Evolutionary conservation across 371 early-diverging fungal species (phyloP).

Genomic region (Homolaphlyctis polyrhiza): DNA sequence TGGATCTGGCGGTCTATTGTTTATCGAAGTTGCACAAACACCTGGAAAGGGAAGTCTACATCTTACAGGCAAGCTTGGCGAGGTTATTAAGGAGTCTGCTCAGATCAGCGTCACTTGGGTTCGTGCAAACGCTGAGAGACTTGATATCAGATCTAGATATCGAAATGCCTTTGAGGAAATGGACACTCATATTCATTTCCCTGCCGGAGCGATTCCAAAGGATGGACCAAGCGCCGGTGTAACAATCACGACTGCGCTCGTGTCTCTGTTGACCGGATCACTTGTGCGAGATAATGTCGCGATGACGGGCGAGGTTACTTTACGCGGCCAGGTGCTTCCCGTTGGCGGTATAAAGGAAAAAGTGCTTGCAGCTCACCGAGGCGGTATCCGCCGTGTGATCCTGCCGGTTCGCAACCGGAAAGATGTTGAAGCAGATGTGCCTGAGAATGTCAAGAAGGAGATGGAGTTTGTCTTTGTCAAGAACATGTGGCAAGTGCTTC

Average conservation of each 20-base stretch:
- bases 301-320: conserved; percentile 85
- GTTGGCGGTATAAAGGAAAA: conserved; percentile 87
- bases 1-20: conserved; percentile 73
- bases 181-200: conserved; percentile 83
- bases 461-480: conserved; percentile 68
- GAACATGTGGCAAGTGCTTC: conserved; percentile 64
- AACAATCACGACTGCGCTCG: conserved; percentile 68
- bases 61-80: conserved; percentile 78
- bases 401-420: conserved; percentile 40
- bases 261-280: conserved; percentile 63
- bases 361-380: conserved; percentile 77
- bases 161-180: conserved; percentile 42
- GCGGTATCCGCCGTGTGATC: conserved; percentile 52
- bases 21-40: conserved; percentile 73
- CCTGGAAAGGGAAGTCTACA: conserved; percentile 67
- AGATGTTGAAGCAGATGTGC: conserved; percentile 58
- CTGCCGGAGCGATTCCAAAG: conserved; percentile 76
- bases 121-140: conserved; percentile 58
- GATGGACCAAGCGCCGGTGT: conserved; percentile 74
- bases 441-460: conserved; percentile 56
- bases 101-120: conserved; percentile 78
- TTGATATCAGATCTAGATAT: conserved; percentile 45
- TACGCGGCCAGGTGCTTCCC: conserved; percentile 77
- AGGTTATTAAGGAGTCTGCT: conserved; percentile 85
- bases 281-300: conserved; percentile 53